phyloP scores from a whole-genome alignment of 129 eudicot genomes.

The Escallonia herrerae region DNA sequence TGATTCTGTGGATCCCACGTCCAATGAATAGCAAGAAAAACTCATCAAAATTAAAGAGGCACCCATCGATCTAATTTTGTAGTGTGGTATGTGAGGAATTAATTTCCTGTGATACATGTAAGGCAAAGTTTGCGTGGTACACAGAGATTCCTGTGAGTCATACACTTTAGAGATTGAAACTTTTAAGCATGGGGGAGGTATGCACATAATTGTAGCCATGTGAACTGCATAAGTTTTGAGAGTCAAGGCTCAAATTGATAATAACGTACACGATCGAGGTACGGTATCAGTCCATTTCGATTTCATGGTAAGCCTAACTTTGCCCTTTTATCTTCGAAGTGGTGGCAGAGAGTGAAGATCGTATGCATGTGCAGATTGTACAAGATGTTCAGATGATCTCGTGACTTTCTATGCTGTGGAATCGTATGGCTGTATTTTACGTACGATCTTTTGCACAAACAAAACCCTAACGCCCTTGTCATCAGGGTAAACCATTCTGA shows the following conservation, averaged over 20 bases:
- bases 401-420: not conserved
- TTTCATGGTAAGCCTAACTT: conserved; percentile 21
- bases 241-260: conserved; percentile 12
- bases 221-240: conserved; percentile 18
- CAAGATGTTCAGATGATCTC: conserved; percentile 2
- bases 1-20: conserved; percentile 21
- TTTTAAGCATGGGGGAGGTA: no score
- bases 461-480: not conserved
- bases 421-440: no score
- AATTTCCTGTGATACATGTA: no score
- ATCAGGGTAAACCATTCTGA: conserved; percentile 13
- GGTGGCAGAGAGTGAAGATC: not conserved
- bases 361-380: conserved; percentile 16
- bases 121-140: no score
- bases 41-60: no score
- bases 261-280: conserved; percentile 6
- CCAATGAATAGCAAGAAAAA: no score
- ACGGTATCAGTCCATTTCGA: conserved; percentile 15
- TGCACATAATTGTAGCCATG: conserved; percentile 7
- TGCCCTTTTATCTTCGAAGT: conserved; percentile 3
- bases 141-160: no score
- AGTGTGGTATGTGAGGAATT: no score
- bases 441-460: conserved; percentile 2
- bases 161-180: no score
- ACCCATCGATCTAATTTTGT: no score